Percentiles rank a stretch among this genome's conserved stretches.
phyloP scores from a whole-genome alignment of 345 rosid species.

The Arabidopsis suecica region DNA sequence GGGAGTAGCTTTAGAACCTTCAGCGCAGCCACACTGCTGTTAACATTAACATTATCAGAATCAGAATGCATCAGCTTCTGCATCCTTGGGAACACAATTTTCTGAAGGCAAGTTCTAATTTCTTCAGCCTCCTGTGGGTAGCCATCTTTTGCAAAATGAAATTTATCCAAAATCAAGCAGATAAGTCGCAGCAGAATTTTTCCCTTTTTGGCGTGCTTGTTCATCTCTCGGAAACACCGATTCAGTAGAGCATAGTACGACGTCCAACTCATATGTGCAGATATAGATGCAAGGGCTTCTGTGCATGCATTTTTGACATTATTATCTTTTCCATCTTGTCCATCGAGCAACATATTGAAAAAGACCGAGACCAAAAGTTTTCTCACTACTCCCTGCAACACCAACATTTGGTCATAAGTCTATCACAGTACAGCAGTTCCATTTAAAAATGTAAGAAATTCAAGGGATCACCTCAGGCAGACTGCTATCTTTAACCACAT shows the following conservation, averaged over 20 bases:
- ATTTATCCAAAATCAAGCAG: conserved; percentile 76
- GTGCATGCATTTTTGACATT: conserved; percentile 69
- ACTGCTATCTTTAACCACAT: conserved; percentile 51
- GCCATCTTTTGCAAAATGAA: conserved; percentile 60
- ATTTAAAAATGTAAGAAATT: conserved; percentile 11
- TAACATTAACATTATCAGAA: conserved; percentile 71
- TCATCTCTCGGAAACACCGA: conserved; percentile 79
- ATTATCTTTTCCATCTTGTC: conserved; percentile 71
- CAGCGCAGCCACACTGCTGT: conserved; percentile 67
- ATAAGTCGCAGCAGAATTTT: conserved; percentile 70
- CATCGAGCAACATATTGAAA: conserved; percentile 80
- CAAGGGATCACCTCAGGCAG: conserved; percentile 61
- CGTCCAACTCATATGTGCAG: conserved; percentile 79
- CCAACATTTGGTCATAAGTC: conserved; percentile 29
- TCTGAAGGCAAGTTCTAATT: conserved; percentile 64
- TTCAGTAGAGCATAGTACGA: conserved; percentile 68
- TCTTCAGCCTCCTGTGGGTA: conserved; percentile 52
- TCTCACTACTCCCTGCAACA: conserved; percentile 68
- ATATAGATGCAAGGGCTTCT: conserved; percentile 78
- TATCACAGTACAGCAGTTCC: conserved; percentile 23
- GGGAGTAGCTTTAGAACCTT: conserved; percentile 93
- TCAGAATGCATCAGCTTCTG: conserved; percentile 66
- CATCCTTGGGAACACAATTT: conserved; percentile 70
- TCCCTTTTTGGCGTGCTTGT: conserved; percentile 60
- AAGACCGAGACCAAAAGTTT: conserved; percentile 80